Evolutionary conservation across 495 filamentous ascomycete species (phyloP).

Genomic region (Penicillium subrubescens): DNA sequence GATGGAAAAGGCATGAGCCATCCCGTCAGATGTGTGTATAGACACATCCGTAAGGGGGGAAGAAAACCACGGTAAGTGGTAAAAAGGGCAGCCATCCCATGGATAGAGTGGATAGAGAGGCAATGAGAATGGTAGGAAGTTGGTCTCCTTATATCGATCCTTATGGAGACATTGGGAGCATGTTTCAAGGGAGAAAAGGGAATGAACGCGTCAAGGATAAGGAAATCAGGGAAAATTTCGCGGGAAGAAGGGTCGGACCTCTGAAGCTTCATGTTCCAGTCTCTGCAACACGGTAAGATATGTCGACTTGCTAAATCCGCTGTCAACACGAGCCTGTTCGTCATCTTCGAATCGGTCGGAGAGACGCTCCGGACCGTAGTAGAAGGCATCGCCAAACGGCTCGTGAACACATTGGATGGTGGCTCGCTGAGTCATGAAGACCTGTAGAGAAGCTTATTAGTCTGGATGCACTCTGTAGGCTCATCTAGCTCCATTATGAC

Average conservation of each 20-base stretch:
- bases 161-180: conserved; percentile 10
- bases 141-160: conserved; percentile 11
- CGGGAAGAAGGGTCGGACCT: conserved; percentile 57
- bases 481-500: not conserved
- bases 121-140: conserved; percentile 1
- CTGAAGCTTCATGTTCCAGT: conserved; percentile 64
- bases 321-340: conserved; percentile 64
- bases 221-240: conserved; percentile 23
- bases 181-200: not conserved
- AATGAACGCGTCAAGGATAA: conserved; percentile 18
- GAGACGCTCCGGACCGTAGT: conserved; percentile 88
- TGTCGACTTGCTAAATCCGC: conserved; percentile 75
- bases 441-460: conserved; percentile 47
- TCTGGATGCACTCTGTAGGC: not conserved
- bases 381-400: conserved; percentile 95
- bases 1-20: not conserved
- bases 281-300: conserved; percentile 74
- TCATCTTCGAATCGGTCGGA: conserved; percentile 75
- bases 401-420: conserved; percentile 85
- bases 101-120: not conserved
- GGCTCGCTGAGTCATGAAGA: conserved; percentile 91
- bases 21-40: not conserved
- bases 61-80: not conserved
- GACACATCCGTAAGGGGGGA: not conserved
- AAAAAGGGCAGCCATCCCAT: not conserved